Evolutionary conservation across 306 rosid genomes (phyloP), one percentile per base, ranked within the genome.

Genomic region (Castanea mollissima): DNA sequence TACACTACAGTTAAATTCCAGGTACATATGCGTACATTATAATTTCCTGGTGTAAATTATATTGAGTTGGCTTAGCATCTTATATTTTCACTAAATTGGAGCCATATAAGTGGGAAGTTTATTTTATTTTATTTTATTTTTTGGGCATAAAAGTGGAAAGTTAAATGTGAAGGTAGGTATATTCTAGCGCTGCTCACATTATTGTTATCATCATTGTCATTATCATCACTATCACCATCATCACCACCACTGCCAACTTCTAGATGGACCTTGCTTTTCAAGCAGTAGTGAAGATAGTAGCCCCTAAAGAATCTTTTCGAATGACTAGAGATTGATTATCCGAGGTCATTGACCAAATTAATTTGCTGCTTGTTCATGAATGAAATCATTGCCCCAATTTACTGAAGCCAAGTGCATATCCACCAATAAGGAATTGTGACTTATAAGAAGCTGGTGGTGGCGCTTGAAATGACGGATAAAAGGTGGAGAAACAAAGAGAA

Each of bases 231-330:
- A 34, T 59, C 60, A 62, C 4, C 49, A 21, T 23, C 13, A 11
- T 4, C 15, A 69, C 18, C 44, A 59, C 21, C 44, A 68, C 46
- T 19, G 18, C 71, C 51, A 58, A 57, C 29, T 25, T 82, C 21
- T 32, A 34, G 73, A 67, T 41, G 77, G 80, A 75, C 62, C 74
- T 54, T 63, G 59, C n/a, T 56, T 75, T 71, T 25, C 63, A 62
- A 75, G 41, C 68, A 34, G 80, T 19, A 23, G 79, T 64, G 79
- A 80, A 46, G 73, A 60, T 76, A 29, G 71, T 75, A 38, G 18
- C 13, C 63, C 80, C 85, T 38, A 73, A 78, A 70, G 73, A 76
- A 87, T 90, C 91, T 84, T 80, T 76, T 49, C 2, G 80, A 82
- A 78, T 77, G 88, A 85, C 81, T 21, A 55, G 69, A 58, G 54